Base-by-base conservation (phyloP, 805 yeast genomes). In the Metschnikowia dekortorum region DNA sequence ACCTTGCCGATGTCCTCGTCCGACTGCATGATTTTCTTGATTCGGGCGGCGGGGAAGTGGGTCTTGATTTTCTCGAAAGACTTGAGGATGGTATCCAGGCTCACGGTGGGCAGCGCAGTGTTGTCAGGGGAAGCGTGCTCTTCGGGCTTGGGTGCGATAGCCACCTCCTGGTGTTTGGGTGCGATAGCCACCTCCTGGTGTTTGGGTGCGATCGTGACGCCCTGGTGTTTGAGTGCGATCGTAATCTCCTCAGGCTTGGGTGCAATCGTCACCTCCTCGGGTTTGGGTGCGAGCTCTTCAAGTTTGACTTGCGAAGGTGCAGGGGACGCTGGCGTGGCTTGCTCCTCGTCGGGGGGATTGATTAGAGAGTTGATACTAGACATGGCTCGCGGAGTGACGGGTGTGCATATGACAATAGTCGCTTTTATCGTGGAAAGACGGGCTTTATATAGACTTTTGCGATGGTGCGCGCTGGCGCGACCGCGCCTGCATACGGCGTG, bases 1-100 rank as follows among this genome's bases (percentile, higher is more conserved):
- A 94, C 98, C 65, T 94, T 94, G 2, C 99, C 99, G 41, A 94
- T 91, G 56, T 94, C 99, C 56, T 94, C 99, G 68, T 94, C 99
- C 30, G 95, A 84, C 65, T 94, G 99, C 97, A 94, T 92, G 52
- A 94, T 82, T 61, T 94, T 89, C 74, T 94, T 94, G 61, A 94
- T 90, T 55, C 98, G 81, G 2, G 98, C 98, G 5, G 90, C 87
- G 4, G 96, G 96, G 67, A 87, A 87, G 63, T 87, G 95, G 34
- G 94, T 87, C 66, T 85, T 86, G 56, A 87, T 83, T 51, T 68
- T 72, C 47, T 74, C 77, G 54, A 75, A 80, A 16, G 68, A 64
- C 22, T 54, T 53, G 43, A 67, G 56, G 13, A 73, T 67, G 35
- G 63, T 64, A 41, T 66, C 62, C 53, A 69, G 73, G 10, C 69